Percentiles rank a stretch among this genome's conserved stretches.
phyloP scores from a whole-genome alignment of 257 asterid genomes.

The Capsicum baccatum region DNA sequence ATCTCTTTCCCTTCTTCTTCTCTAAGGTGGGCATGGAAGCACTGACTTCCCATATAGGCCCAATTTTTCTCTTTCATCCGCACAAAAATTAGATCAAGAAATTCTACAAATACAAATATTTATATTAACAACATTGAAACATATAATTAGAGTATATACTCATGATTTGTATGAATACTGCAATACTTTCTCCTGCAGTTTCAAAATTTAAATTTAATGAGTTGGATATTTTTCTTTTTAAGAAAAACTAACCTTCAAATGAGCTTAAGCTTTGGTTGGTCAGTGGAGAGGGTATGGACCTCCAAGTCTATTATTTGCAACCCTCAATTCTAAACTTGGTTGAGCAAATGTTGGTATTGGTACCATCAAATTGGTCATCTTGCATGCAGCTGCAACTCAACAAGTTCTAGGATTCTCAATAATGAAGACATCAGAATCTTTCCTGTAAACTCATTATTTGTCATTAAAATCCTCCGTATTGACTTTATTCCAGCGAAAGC shows the following conservation, averaged over 20 bases:
- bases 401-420: slow-evolving; percentile 50
- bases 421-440: slow-evolving; percentile 54
- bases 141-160: no score
- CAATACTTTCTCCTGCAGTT: no score
- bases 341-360: slow-evolving; percentile 57
- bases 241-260: slow-evolving; percentile 49
- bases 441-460: slow-evolving; percentile 51
- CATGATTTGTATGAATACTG: no score
- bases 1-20: slow-evolving; percentile 31
- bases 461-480: slow-evolving; percentile 53
- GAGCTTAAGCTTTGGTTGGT: slow-evolving; percentile 40
- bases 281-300: slow-evolving; percentile 54
- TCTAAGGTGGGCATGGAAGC: slow-evolving; percentile 46
- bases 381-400: slow-evolving; percentile 62
- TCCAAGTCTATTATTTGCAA: slow-evolving; percentile 54
- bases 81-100: no score
- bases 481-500: slow-evolving; percentile 58
- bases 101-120: no score
- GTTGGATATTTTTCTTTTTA: no score
- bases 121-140: no score
- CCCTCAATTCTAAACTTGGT: slow-evolving; percentile 44
- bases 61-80: slow-evolving; percentile 53
- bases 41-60: slow-evolving; percentile 64
- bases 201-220: no score
- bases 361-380: slow-evolving; percentile 55